Evolutionary conservation across 352 stramenopile genomes (phyloP), one percentile per base, ranked within the genome.

Genomic region (Phytophthora quininea): DNA sequence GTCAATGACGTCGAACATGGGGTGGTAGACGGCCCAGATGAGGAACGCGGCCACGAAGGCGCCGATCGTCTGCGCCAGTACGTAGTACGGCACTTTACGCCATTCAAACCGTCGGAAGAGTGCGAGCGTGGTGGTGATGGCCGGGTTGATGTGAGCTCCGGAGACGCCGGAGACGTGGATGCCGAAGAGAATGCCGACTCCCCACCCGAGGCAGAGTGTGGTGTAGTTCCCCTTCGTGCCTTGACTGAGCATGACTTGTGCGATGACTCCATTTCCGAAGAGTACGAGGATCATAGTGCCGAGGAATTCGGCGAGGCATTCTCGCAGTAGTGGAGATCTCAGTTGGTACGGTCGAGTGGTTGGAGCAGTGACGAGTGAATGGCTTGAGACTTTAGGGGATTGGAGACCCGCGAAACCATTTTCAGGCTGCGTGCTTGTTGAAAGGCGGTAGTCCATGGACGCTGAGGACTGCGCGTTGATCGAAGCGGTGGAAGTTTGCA

Each of bases 241-340:
- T 9, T 75, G 33, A 52, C 67, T 77, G 11, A 86, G 62, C 3
- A 60, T 60, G 9, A 77, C 62, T 69, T 86, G 71, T 14, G 74
- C 65, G 46, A 80, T 69, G 19, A 79, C 74, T 12, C 68, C 77
- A 15, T 72, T 55, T n/a, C 74, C 74, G 51, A 86, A 86, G 27
- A 53, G 58, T 45, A 86, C 56, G 42, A 83, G 60, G 15, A 81
- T 60, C 37, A 86, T 76, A 1, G 71, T 80, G 45, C 64, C 72
- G 31, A 86, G 62, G 54, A 79, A 81, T 50, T 83, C 77, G 30
- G 71, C 74, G 31, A 83, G 35, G 37, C 74, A 82, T 58, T 86
- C 73, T 27, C 74, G 74, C 1, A 76, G 33, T 24, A 80, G 58
- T n/a, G 59, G 59, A 6, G 38, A 64, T 40, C 64, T 69, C 4